Conservation (phyloP, 2,329 filamentous ascomycete genomes). For the Apiospora pterosperma region DNA sequence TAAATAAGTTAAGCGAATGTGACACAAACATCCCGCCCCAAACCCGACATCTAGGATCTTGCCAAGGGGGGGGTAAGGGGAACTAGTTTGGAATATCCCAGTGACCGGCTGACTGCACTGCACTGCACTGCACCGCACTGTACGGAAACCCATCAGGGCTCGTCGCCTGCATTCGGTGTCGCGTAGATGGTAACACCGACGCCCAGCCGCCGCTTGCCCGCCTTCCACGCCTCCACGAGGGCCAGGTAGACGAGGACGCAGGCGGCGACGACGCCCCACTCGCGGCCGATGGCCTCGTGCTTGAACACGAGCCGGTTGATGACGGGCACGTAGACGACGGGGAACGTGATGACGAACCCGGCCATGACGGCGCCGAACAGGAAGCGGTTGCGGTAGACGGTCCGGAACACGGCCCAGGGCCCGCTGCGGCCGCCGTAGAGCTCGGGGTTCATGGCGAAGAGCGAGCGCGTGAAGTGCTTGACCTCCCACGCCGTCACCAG, state of each 20-base stretch:
- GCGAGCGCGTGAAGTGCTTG: slow-evolving; percentile 65
- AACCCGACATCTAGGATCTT: neutral
- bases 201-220: slow-evolving; percentile 51
- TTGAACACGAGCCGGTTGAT: slow-evolving; percentile 67
- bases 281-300: slow-evolving; percentile 65
- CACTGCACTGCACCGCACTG: too few relatives aligned
- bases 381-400: slow-evolving; percentile 68
- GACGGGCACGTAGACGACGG: slow-evolving; percentile 64
- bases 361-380: slow-evolving; percentile 61
- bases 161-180: neutral
- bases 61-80: neutral
- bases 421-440: slow-evolving; percentile 37
- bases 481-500: slow-evolving; percentile 72
- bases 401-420: slow-evolving; percentile 49
- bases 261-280: slow-evolving; percentile 66
- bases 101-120: too few relatives aligned
- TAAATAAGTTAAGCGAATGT: neutral
- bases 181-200: neutral
- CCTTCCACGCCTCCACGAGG: slow-evolving; percentile 69
- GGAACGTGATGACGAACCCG: slow-evolving; percentile 58
- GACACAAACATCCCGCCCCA: neutral
- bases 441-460: slow-evolving; percentile 64
- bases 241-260: slow-evolving; percentile 57
- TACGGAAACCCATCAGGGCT: too few relatives aligned
- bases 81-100: neutral